A percentile compares a stretch with the other conserved stretches of the same genome.
These are phyloP conservation scores for Penicillium maclennaniae DNA, from an alignment of 495 filamentous ascomycete genomes.

Conservation along the genomic window DNA sequence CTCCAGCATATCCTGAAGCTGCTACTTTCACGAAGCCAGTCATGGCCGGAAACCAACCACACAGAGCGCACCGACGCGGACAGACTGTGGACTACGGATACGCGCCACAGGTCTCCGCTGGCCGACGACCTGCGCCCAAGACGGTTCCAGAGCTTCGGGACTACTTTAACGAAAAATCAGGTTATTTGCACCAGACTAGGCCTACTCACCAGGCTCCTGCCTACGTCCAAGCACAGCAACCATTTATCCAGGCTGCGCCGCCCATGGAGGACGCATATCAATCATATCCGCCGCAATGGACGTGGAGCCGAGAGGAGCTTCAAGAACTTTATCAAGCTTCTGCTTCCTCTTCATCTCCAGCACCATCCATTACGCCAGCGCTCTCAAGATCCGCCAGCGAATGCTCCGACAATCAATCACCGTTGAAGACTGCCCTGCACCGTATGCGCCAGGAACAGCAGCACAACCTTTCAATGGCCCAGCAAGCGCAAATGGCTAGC, in stretches of 20 bases:
- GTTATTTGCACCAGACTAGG: conserved; percentile 11
- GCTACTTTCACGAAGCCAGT: conserved; percentile 17
- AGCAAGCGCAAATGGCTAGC: conserved; percentile 16
- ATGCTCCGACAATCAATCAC: conserved; percentile 15
- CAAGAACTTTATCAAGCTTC: conserved; percentile 25
- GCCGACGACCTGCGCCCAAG: conserved; percentile 21
- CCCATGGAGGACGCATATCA: conserved; percentile 15
- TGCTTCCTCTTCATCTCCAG: conserved; percentile 10
- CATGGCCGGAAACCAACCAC: conserved; percentile 16
- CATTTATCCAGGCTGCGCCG: conserved; percentile 4
- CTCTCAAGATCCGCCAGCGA: conserved; percentile 26
- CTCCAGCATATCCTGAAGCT: conserved; percentile 68
- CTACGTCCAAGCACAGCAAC: conserved; percentile 12
- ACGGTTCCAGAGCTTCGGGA: conserved; percentile 30
- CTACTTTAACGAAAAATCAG: conserved; percentile 35
- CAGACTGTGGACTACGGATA: conserved; percentile 71
- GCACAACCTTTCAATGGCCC: conserved; percentile 6
- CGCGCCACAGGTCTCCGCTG: conserved; percentile 36
- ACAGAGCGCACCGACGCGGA: conserved; percentile 62
- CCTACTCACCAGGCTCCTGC: conserved; percentile 16
- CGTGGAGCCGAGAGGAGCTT: conserved; percentile 36
- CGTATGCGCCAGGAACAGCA: conserved; percentile 21
- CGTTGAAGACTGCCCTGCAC: conserved; percentile 15
- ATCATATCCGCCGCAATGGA: conserved; percentile 19
- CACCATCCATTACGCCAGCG: conserved; percentile 15